Percentiles rank a stretch among this genome's conserved stretches.
Conservation (phyloP, 2,329 filamentous ascomycete genomes). For the Cercospora sesami region DNA sequence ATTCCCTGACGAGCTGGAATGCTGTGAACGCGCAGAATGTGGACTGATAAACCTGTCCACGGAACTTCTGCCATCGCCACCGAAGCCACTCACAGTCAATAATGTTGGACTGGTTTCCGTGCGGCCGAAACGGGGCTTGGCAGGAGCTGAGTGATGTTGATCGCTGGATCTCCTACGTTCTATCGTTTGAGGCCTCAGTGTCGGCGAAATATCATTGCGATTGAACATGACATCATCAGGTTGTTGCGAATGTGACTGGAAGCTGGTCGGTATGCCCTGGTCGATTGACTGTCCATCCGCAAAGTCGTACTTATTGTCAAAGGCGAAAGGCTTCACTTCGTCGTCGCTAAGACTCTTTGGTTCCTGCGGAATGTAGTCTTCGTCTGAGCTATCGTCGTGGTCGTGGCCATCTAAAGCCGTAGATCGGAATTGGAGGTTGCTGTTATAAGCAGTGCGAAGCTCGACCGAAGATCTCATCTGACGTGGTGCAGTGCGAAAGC, state of each 20-base stretch:
- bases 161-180: conserved; percentile 32
- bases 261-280: conserved; percentile 40
- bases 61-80: conserved; percentile 22
- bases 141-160: conserved; percentile 23
- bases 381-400: conserved; percentile 25
- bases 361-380: conserved; percentile 20
- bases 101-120: conserved; percentile 35
- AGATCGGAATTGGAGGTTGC: conserved; percentile 28
- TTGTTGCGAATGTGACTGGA: conserved; percentile 35
- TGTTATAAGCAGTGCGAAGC: conserved; percentile 30
- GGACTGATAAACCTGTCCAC: conserved; percentile 28
- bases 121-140: conserved; percentile 33
- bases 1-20: conserved; percentile 33
- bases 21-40: conserved; percentile 22
- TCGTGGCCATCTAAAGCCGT: conserved; percentile 17
- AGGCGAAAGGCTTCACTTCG: conserved; percentile 26
- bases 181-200: conserved; percentile 14
- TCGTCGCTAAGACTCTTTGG: conserved; percentile 12
- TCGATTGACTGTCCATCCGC: conserved; percentile 39
- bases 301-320: conserved; percentile 34
- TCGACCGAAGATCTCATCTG: conserved; percentile 37
- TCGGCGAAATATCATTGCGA: conserved; percentile 23
- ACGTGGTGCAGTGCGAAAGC: conserved; percentile 30
- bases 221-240: conserved; percentile 30
- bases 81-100: conserved; percentile 21